Percentiles rank a stretch among this genome's conserved stretches.
These are phyloP conservation scores for Chaetomium sp. DNA, from an alignment of 2,329 filamentous ascomycete genomes.

Conservation along the genomic window DNA sequence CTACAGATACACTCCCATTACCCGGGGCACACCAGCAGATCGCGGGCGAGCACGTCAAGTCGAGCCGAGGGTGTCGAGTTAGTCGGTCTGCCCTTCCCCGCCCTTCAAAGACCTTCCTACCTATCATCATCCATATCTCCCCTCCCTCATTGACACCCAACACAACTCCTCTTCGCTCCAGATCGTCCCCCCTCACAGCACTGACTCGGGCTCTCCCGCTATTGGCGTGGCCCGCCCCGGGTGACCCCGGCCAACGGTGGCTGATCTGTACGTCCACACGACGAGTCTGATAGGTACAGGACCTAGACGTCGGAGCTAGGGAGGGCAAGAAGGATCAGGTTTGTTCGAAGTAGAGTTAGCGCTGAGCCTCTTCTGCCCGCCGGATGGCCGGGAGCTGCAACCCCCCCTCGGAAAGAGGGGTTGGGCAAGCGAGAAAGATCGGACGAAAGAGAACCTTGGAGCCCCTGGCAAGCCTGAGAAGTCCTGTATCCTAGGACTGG, in stretches of 20 bases:
- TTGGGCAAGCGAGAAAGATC: background rate
- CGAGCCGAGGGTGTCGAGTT: too few relatives aligned
- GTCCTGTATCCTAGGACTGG: too few relatives aligned
- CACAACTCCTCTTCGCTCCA: background rate
- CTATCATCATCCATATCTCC: too few relatives aligned
- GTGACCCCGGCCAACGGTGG: background rate
- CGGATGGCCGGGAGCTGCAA: too few relatives aligned
- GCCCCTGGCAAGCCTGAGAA: too few relatives aligned
- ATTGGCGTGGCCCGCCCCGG: background rate
- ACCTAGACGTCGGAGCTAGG: background rate
- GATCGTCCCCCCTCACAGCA: background rate
- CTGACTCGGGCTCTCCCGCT: constrained; percentile 1
- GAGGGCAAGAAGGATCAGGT: background rate
- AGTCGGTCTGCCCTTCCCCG: too few relatives aligned
- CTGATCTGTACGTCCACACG: background rate
- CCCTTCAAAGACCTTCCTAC: too few relatives aligned
- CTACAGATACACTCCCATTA: too few relatives aligned
- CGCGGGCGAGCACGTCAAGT: too few relatives aligned
- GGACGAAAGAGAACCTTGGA: background rate
- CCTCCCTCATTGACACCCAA: background rate
- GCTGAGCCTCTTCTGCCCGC: background rate
- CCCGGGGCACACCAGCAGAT: too few relatives aligned
- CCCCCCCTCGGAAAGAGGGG: too few relatives aligned
- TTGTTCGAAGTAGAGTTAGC: background rate
- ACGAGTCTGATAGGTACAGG: too few relatives aligned